Percentiles rank a stretch among this genome's conserved stretches.
These are phyloP conservation scores for Austroboletus niveus DNA, from an alignment of 1,284 basidiomycete species.

Conservation along the genomic window DNA sequence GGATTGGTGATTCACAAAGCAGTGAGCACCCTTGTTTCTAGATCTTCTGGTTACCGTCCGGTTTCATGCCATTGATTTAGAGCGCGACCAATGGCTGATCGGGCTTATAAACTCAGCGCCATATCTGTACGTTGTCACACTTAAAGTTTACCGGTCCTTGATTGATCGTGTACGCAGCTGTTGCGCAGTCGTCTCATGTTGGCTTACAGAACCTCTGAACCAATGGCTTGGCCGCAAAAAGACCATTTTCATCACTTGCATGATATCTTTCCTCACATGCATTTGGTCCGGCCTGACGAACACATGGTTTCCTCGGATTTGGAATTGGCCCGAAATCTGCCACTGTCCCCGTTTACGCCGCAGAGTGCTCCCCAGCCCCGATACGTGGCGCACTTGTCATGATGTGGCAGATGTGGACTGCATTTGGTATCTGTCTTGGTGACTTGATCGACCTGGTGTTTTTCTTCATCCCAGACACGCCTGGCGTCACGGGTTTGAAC, in stretches of 20 bases:
- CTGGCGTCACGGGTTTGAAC: constrained; percentile 51
- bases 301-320: constrained; percentile 67
- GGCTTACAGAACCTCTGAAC: constrained; percentile 77
- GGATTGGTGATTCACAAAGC: constrained; percentile 42
- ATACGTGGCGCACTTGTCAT: constrained; percentile 80
- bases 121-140: constrained; percentile 46
- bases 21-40: constrained; percentile 17
- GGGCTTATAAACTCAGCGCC: constrained; percentile 77
- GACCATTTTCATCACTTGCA: constrained; percentile 71
- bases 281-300: constrained; percentile 71
- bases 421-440: constrained; percentile 72
- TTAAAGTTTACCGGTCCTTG: neutral
- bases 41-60: constrained; percentile 15
- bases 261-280: constrained; percentile 58
- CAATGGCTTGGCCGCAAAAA: constrained; percentile 69
- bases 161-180: constrained; percentile 33
- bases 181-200: constrained; percentile 58
- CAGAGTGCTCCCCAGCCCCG: constrained; percentile 65
- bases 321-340: constrained; percentile 71
- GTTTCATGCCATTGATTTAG: constrained; percentile 15
- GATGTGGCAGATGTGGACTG: constrained; percentile 78
- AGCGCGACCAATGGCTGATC: constrained; percentile 62
- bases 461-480: constrained; percentile 48
- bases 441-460: constrained; percentile 55
- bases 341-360: constrained; percentile 64